These are phyloP conservation scores for Fusarium succisae DNA, from an alignment of 2,329 filamentous ascomycete genomes.

Conservation along the genomic window DNA sequence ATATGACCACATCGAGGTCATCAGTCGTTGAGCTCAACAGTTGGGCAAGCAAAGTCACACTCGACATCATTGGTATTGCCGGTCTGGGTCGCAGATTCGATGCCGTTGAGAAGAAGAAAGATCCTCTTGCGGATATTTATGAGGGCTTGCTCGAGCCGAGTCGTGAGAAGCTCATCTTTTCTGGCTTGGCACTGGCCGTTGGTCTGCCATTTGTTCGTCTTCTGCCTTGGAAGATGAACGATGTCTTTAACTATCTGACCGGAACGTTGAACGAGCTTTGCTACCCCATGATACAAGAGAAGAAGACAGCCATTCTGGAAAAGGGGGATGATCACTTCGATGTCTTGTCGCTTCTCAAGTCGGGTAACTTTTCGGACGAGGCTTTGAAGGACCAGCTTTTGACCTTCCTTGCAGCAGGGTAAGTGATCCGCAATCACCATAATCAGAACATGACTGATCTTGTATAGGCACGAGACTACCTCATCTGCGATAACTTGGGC, in stretches of 20 bases:
- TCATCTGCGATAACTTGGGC: conserved; percentile 35
- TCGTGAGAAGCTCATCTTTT: conserved; percentile 55
- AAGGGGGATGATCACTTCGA: conserved; percentile 63
- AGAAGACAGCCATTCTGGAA: conserved; percentile 57
- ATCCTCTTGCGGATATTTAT: conserved; percentile 57
- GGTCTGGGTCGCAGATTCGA: conserved; percentile 66
- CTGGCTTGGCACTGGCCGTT: conserved; percentile 22
- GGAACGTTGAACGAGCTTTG: conserved; percentile 19
- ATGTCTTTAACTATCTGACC: conserved; percentile 20
- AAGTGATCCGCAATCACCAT: fast-evolving
- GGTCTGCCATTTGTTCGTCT: conserved; percentile 16
- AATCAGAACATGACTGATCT: background rate
- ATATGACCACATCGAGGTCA: conserved; percentile 38
- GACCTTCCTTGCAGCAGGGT: conserved; percentile 59
- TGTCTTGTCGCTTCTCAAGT: conserved; percentile 67
- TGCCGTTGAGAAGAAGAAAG: conserved; percentile 48
- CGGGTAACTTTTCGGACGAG: conserved; percentile 61
- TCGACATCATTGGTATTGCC: conserved; percentile 69
- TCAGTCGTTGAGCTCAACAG: conserved; percentile 50
- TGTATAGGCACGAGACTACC: conserved; percentile 28
- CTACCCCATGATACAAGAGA: conserved; percentile 52
- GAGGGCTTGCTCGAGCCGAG: conserved; percentile 57
- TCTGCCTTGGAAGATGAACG: conserved; percentile 36
- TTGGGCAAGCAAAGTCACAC: conserved; percentile 63
- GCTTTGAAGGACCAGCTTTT: conserved; percentile 64